phyloP scores from a whole-genome alignment of 2,329 filamentous ascomycete genomes.

The Sclerotinia sclerotiorum region DNA sequence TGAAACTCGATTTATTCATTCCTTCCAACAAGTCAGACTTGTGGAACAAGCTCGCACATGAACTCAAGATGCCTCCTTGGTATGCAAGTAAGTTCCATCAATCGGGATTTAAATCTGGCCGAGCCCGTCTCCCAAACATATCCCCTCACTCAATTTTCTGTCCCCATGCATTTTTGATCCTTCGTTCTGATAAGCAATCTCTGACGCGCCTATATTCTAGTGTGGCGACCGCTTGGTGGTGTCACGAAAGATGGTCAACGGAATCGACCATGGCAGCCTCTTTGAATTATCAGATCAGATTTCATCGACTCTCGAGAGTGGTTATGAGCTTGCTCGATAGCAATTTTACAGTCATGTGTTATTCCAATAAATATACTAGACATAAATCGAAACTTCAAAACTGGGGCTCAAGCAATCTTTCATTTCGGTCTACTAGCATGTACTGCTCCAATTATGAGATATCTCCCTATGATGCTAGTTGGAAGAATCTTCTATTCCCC shows the following conservation, averaged over 20 bases:
- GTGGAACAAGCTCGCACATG: conserved; percentile 13
- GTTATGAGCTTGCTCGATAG: not conserved
- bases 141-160: too few species aligned
- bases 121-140: not conserved
- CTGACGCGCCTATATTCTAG: not conserved
- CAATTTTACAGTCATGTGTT: not conserved
- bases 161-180: too few species aligned
- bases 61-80: not conserved
- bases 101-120: not conserved
- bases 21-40: not conserved
- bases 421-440: too few species aligned
- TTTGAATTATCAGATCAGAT: not conserved
- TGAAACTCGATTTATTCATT: conserved; percentile 11
- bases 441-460: too few species aligned
- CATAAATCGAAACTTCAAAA: too few species aligned
- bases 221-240: not conserved
- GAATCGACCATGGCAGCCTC: not conserved
- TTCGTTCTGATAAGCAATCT: too few species aligned
- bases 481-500: too few species aligned
- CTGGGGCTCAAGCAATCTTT: too few species aligned
- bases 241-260: not conserved
- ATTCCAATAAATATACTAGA: too few species aligned
- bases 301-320: not conserved
- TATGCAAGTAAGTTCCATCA: not conserved
- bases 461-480: too few species aligned